Conservation (phyloP, 371 early-diverging fungal species). For the Mucor mucedo region DNA sequence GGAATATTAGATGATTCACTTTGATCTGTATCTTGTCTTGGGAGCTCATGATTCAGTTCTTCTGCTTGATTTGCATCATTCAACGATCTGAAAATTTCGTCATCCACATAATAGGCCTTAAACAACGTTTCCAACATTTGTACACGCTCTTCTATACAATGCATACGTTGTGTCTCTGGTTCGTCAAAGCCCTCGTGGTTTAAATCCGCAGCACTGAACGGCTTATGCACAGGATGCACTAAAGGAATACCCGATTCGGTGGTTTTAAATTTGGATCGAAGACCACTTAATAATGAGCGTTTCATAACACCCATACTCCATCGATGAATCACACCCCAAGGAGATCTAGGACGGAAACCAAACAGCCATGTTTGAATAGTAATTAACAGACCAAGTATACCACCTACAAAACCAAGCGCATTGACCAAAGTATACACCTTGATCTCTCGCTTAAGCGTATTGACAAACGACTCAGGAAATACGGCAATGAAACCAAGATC, state of each 20-base stretch:
- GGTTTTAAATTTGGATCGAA: constrained; percentile 49
- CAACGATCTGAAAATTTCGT: constrained; percentile 50
- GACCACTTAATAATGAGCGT: constrained; percentile 43
- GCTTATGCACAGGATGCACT: constrained; percentile 52
- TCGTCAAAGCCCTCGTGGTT: constrained; percentile 27
- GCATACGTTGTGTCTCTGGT: constrained; percentile 38
- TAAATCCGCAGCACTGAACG: constrained; percentile 42
- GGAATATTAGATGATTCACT: constrained; percentile 26
- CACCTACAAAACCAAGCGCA: constrained; percentile 57
- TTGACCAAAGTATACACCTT: constrained; percentile 56
- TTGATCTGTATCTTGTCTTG: constrained; percentile 25
- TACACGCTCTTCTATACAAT: constrained; percentile 42
- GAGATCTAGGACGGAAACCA: constrained; percentile 53
- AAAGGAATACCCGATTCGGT: constrained; percentile 47
- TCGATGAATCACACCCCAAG: constrained; percentile 59
- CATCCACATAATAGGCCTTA: constrained; percentile 45
- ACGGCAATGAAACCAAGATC: constrained; percentile 43
- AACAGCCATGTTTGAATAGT: constrained; percentile 53
- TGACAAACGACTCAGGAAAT: constrained; percentile 32
- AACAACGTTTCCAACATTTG: constrained; percentile 38
- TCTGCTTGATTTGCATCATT: constrained; percentile 25
- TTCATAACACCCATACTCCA: constrained; percentile 54
- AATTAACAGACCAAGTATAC: constrained; percentile 51
- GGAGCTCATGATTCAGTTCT: constrained; percentile 5
- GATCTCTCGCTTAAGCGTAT: constrained; percentile 39